phyloP scores from a whole-genome alignment of 1,284 basidiomycete species.

The Rhodotorula mucilaginosa region DNA sequence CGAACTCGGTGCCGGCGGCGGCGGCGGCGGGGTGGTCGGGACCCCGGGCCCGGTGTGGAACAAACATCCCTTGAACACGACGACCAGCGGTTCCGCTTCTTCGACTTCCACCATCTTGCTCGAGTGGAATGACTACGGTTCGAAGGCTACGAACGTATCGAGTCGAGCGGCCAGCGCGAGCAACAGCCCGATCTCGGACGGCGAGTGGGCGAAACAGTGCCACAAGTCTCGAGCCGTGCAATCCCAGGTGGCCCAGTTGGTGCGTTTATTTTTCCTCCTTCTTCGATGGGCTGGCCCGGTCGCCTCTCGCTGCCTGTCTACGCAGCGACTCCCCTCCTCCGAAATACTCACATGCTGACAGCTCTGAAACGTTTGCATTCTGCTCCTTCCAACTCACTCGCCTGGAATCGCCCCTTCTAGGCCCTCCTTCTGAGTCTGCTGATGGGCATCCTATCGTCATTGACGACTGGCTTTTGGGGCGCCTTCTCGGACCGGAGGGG shows the following conservation, averaged over 20 bases:
- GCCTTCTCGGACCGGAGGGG: slow-evolving; percentile 25
- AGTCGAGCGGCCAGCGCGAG: too few species aligned
- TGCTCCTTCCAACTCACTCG: background rate
- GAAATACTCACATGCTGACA: too few species aligned
- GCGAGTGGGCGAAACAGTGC: slow-evolving; percentile 28
- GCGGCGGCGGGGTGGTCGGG: background rate
- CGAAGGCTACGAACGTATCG: background rate
- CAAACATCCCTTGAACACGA: background rate
- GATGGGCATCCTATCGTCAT: slow-evolving; percentile 34
- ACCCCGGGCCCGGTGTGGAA: background rate
- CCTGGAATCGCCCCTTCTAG: background rate
- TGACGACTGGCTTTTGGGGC: slow-evolving; percentile 39
- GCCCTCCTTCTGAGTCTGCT: slow-evolving; percentile 25
- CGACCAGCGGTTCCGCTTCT: background rate
- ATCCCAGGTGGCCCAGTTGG: slow-evolving; percentile 22
- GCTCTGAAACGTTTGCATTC: background rate
- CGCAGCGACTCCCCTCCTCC: too few species aligned
- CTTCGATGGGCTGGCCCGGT: background rate
- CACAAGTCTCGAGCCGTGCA: slow-evolving; percentile 15
- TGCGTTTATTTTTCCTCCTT: background rate
- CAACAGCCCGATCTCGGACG: background rate
- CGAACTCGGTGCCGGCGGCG: background rate
- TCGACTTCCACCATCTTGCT: background rate
- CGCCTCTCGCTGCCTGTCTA: background rate
- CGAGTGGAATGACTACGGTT: background rate